Conservation (phyloP, 2,329 filamentous ascomycete genomes). For the Aspergillus ustus region DNA sequence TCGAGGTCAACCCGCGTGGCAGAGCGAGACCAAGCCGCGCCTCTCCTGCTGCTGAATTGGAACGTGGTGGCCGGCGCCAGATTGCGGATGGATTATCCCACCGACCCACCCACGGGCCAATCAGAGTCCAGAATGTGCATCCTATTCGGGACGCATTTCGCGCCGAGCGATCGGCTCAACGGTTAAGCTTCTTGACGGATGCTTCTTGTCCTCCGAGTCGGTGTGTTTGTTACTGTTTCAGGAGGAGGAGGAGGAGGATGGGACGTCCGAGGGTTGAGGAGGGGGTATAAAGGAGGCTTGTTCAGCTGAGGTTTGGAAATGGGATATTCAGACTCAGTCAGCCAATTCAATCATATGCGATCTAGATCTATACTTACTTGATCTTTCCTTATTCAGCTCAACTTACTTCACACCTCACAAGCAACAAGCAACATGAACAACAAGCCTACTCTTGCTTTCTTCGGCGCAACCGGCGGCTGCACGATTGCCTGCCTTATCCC, state of each 20-base stretch:
- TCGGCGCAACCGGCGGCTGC: constrained; percentile 58
- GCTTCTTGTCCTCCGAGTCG: not conserved
- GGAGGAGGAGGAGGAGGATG: not conserved
- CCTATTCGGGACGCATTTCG: not conserved
- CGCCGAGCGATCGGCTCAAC: not conserved
- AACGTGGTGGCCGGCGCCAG: not conserved
- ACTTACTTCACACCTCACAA: not conserved
- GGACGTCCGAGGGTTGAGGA: too few species aligned
- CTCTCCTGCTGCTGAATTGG: not conserved
- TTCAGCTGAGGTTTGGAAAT: not conserved
- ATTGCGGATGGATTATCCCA: not conserved
- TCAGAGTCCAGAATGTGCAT: not conserved
- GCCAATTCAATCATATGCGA: not conserved
- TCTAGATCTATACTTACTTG: not conserved
- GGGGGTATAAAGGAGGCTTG: not conserved
- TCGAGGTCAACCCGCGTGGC: not conserved
- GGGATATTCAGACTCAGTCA: not conserved
- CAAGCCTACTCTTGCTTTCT: constrained; percentile 51
- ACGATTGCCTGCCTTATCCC: constrained; percentile 49
- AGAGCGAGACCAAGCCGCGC: not conserved
- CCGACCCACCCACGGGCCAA: not conserved
- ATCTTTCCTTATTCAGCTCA: not conserved
- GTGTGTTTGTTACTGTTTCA: not conserved
- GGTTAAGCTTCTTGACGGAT: not conserved
- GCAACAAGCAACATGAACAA: not conserved